Percentiles rank a stretch among this genome's conserved stretches.
phyloP scores from a whole-genome alignment of 371 early-diverging fungal species.

The Umbelopsis sp. region DNA sequence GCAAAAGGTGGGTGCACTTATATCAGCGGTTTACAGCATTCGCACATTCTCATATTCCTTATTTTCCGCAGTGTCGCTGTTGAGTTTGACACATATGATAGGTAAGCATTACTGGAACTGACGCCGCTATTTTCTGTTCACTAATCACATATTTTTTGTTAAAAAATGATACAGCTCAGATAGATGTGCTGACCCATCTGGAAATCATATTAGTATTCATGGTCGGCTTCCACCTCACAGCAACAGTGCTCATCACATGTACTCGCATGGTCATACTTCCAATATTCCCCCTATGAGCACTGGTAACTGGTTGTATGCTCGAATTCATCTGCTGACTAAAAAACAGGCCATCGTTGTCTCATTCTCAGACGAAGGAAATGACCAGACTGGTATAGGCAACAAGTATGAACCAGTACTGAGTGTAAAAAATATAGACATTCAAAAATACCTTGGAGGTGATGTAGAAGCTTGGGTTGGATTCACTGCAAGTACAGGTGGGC shows the following conservation, averaged over 20 bases:
- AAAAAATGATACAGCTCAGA: conserved; percentile 33
- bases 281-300: conserved; percentile 39
- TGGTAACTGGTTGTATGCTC: conserved; percentile 38
- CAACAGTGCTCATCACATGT: conserved; percentile 51
- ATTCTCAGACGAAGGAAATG: conserved; percentile 22
- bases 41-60: too few relatives aligned
- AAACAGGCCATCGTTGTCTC: conserved; percentile 22
- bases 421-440: conserved; percentile 19
- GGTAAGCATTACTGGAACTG: conserved; percentile 22
- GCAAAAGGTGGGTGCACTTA: conserved; percentile 30
- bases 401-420: conserved; percentile 32
- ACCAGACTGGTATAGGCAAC: conserved; percentile 12
- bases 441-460: conserved; percentile 26
- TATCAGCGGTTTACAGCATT: background rate
- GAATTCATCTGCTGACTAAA: conserved; percentile 25
- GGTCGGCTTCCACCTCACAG: conserved; percentile 30
- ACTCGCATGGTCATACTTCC: conserved; percentile 47
- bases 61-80: conserved; percentile 44
- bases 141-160: background rate
- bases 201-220: conserved; percentile 57
- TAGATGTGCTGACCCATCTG: conserved; percentile 53
- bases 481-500: conserved; percentile 61
- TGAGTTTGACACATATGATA: conserved; percentile 61
- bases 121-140: background rate
- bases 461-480: conserved; percentile 46